Evolutionary conservation across 371 early-diverging fungal genomes (phyloP), one percentile per base, ranked within the genome.

Genomic region (Entomophthora muscae): DNA sequence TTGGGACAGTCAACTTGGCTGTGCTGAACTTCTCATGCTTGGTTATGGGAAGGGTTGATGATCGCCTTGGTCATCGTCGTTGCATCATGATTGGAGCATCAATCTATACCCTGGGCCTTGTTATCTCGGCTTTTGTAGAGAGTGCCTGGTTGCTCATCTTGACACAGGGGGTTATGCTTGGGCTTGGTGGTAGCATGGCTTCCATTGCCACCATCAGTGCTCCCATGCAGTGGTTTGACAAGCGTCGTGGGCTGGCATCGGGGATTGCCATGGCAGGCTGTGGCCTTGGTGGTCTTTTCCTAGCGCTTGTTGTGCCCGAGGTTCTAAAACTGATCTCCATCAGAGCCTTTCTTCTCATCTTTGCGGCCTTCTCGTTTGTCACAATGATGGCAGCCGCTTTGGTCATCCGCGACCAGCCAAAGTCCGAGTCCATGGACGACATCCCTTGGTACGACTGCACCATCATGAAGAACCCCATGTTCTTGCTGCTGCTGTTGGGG

Each of bases 281-380:
- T 3, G 91, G 91, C 3, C 68, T 89, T 32, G 91, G 90, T 26
- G 89, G 90, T 0, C 72, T 89, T 1, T 75, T 83, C n/a, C 71
- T 89, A 67, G 78, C 84, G 0, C 83, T 84, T 26, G 66, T 91
- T 5, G 71, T 83, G 65, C 81, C 85, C 29, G 17, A 42, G 42
- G 66, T 90, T 3, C 71, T 83, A 66, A 80, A 78, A 32, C 64
- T 65, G 27, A 66, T 88, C 5, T 17, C 42, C 42, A 42, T 42
- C 5, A 17, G 17, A 17, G 17, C 42, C 42, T 17, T 42, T 17
- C 42, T 42, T 17, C 17, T 5, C 42, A 42, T 5, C 42, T 42
- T 42, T 42, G 42, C 42, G 17, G 42, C 42, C 42, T 17, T 42
- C 17, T 5, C 42, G 17, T 42, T 5, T 17, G 10, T 42, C 17